Base-by-base conservation (phyloP, 176 grass and related monocot genomes). In the Oryza coarctata region DNA sequence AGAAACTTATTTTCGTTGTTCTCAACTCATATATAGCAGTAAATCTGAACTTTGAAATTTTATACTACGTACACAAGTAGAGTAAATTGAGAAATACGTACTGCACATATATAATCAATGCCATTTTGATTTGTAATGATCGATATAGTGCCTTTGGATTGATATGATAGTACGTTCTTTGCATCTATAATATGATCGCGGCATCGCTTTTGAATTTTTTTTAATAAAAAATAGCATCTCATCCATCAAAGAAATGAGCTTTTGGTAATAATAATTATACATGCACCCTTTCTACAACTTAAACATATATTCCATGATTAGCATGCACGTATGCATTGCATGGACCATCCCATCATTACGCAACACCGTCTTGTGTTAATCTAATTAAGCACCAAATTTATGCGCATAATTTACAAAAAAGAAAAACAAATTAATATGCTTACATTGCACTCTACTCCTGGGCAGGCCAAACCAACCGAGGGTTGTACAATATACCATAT, bases 391-490 rank as follows among this genome's bases (percentile, higher is more conserved):
- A 69, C 31, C 31, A 22, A 55, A 55, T 26, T 20, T 80, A 33
- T 38, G 40, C 43, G 63, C 27, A 22, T 20, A 55, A 26, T 38
- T 29, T 41, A 64, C 15, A 20, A 28, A 36, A n/a, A 18, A 1
- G 3, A 12, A 11, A 0, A 66, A 38, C 0, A 49, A 7, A 20
- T 52, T 6, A 52, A 52, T 22, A 8, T 4, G n/a, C 67, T 71
- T 81, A 31, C 9, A 43, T 23, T 81, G 34, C 79, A 81, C 79
- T 81, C 35, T 38, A 71, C 67, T 81, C 36, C 79, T 58, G 7
- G 39, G 9, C 25, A 0, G 22, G 5, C 1, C 66, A 31, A 11
- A 34, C 30, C 2, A 18, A 55, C 30, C 0, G 15, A 55, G 20
- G 52, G 10, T 39, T 33, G 23, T 64, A 30, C 39, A 1, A 65